Percentiles rank a stretch among this genome's conserved stretches.
phyloP scores from a whole-genome alignment of 148 eudicot species.

The Camellia lanceoleosa region DNA sequence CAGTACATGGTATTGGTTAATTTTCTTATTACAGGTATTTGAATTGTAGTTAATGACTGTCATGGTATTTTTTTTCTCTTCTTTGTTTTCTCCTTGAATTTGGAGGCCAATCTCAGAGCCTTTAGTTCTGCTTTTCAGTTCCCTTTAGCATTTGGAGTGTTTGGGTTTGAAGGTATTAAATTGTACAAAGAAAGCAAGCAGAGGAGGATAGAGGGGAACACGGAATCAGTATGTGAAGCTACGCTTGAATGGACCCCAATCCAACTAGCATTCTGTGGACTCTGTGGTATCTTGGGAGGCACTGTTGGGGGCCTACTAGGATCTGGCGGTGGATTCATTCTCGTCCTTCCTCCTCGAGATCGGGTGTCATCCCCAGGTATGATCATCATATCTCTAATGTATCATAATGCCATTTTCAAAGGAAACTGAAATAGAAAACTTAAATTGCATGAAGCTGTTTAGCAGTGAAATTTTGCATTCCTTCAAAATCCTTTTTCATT shows the following conservation, averaged over 20 bases:
- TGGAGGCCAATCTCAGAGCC: conserved; percentile 1
- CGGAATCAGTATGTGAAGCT: conserved; percentile 77
- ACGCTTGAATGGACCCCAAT: conserved; percentile 73
- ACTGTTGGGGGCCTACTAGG: conserved; percentile 95
- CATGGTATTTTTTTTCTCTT: background rate
- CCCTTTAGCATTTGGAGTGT: conserved; percentile 71
- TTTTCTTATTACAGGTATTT: conserved; percentile 72
- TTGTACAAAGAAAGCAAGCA: conserved; percentile 65
- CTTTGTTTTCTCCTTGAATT: background rate
- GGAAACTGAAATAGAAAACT: background rate
- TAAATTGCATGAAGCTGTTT: background rate
- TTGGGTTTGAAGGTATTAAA: conserved; percentile 63
- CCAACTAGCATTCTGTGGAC: conserved; percentile 66
- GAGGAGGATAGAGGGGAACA: conserved; percentile 55
- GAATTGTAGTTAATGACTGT: background rate
- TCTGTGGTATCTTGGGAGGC: conserved; percentile 90
- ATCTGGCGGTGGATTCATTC: conserved; percentile 96
- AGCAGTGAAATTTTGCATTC: background rate
- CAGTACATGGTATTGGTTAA: conserved; percentile 71
- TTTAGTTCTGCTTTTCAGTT: conserved; percentile 38
- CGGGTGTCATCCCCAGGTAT: conserved; percentile 99
- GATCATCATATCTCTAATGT: background rate
- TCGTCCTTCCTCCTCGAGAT: conserved; percentile 95
- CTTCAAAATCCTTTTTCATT: background rate
- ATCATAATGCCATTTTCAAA: too few relatives aligned